phyloP scores from a whole-genome alignment of 345 rosid species.

The Mercurialis annua region DNA sequence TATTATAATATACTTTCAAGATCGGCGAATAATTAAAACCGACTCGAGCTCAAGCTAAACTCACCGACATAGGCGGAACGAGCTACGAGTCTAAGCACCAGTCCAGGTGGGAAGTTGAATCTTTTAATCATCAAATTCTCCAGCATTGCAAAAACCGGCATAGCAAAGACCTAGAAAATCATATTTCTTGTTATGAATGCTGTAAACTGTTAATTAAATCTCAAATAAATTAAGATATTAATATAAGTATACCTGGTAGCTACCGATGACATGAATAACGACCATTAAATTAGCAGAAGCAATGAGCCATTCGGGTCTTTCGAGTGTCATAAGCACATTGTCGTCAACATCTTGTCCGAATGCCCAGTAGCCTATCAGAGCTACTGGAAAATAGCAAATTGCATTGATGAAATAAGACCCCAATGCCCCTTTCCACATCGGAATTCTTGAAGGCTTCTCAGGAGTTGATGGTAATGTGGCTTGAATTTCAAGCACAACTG shows the following conservation, averaged over 20 bases:
- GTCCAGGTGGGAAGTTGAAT: conserved; percentile 54
- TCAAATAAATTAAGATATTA: not conserved
- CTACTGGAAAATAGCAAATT: conserved; percentile 92
- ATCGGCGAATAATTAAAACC: too few species aligned
- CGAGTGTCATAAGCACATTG: conserved; percentile 62
- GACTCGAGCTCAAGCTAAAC: too few species aligned
- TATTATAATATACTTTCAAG: not conserved
- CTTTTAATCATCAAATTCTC: conserved; percentile 56
- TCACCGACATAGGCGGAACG: conserved; percentile 86
- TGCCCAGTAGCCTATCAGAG: conserved; percentile 77
- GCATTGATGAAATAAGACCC: conserved; percentile 83
- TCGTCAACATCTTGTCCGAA: conserved; percentile 81
- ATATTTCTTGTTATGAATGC: not conserved
- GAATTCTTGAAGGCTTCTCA: conserved; percentile 67
- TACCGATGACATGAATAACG: conserved; percentile 88
- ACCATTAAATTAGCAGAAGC: conserved; percentile 95
- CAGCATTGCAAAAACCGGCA: conserved; percentile 85
- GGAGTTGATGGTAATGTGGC: conserved; percentile 93
- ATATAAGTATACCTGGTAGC: conserved; percentile 55
- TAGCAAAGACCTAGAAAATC: conserved; percentile 63
- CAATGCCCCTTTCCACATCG: conserved; percentile 93
- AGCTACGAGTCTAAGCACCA: conserved; percentile 52
- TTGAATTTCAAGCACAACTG: conserved; percentile 87
- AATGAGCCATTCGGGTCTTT: conserved; percentile 79
- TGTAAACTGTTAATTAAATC: not conserved